phyloP scores from a whole-genome alignment of 2,329 filamentous ascomycete genomes.

The Monosporascus sp. region DNA sequence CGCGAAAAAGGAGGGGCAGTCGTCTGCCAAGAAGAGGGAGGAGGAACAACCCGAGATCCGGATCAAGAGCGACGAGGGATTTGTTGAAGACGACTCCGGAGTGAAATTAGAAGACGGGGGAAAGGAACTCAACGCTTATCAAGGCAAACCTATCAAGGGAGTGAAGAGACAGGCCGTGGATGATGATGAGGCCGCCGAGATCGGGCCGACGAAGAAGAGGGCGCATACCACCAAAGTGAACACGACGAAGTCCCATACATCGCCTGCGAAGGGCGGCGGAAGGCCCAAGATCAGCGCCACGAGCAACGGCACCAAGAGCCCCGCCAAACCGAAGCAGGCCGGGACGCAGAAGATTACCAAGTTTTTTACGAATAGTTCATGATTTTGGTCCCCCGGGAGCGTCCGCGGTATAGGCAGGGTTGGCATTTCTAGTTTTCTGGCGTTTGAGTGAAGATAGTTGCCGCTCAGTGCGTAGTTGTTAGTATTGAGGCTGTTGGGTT shows the following conservation, averaged over 20 bases:
- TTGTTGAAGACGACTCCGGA: constrained; percentile 5
- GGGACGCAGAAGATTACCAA: constrained; percentile 42
- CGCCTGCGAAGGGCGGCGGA: constrained; percentile 17
- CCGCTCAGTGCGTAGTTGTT: too few relatives aligned
- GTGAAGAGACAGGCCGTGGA: constrained; percentile 22
- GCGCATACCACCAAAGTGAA: constrained; percentile 2
- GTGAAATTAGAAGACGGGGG: neutral
- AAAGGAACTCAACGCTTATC: neutral
- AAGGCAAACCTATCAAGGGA: constrained; percentile 1
- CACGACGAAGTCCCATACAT: constrained; percentile 13
- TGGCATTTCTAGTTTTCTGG: too few relatives aligned
- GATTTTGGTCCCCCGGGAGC: constrained; percentile 3
- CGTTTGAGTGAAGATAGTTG: too few relatives aligned
- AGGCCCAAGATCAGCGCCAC: constrained; percentile 34
- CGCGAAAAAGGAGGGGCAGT: constrained; percentile 6
- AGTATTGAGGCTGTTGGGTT: too few relatives aligned
- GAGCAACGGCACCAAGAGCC: constrained; percentile 32
- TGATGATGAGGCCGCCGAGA: constrained; percentile 8
- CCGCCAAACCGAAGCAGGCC: constrained; percentile 23
- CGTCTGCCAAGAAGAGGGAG: neutral
- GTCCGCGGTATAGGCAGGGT: too few relatives aligned
- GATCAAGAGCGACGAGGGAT: constrained; percentile 17
- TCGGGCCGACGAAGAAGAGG: constrained; percentile 19
- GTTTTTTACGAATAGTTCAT: constrained; percentile 40
- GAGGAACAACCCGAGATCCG: constrained; percentile 16